Conservation (phyloP, 2,329 filamentous ascomycete genomes). For the Samsoniella hepiali region DNA sequence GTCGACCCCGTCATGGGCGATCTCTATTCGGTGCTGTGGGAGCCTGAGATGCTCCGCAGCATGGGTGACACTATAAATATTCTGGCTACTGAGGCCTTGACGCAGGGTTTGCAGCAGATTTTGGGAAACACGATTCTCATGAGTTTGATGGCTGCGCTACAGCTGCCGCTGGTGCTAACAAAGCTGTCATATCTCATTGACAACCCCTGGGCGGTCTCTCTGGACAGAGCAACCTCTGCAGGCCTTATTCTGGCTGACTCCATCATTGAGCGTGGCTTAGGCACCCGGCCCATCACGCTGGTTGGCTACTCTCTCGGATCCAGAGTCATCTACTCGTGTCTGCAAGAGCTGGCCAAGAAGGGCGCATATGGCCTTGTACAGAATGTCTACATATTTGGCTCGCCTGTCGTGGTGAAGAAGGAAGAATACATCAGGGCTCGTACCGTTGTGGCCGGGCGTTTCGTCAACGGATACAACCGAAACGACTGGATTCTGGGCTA, state of each 20-base stretch:
- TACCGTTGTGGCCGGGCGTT: conserved; percentile 85
- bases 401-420: conserved; percentile 84
- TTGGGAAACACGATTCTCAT: conserved; percentile 86
- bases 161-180: conserved; percentile 86
- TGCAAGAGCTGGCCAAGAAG: conserved; percentile 80
- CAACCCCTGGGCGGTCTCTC: conserved; percentile 97
- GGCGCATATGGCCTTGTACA: conserved; percentile 85
- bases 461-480: conserved; percentile 88
- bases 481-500: conserved; percentile 98
- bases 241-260: conserved; percentile 94
- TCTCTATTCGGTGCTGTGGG: conserved; percentile 94
- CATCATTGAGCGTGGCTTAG: conserved; percentile 84
- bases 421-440: conserved; percentile 82
- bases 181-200: conserved; percentile 96
- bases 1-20: conserved; percentile 98
- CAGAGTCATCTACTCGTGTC: conserved; percentile 86
- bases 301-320: conserved; percentile 93
- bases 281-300: conserved; percentile 85
- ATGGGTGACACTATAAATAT: conserved; percentile 99
- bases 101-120: conserved; percentile 93
- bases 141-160: conserved; percentile 85
- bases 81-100: conserved; percentile 94
- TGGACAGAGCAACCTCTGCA: conserved; percentile 82
- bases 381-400: conserved; percentile 93
- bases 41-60: conserved; percentile 94